Conservation (phyloP, 352 stramenopile species). For the Elongisporangium anandrum region DNA sequence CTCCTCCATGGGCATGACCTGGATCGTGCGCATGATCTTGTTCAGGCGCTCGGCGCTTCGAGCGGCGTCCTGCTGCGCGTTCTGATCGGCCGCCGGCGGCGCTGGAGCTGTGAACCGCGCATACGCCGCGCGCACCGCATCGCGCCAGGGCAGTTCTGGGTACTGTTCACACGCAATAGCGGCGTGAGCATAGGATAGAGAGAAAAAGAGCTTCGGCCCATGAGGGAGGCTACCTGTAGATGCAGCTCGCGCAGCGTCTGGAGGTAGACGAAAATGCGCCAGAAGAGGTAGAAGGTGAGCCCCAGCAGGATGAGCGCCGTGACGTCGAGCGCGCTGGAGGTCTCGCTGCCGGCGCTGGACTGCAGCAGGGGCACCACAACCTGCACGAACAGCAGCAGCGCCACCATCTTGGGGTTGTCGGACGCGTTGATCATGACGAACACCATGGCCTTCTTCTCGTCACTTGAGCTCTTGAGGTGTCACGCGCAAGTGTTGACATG, state of each 20-base stretch:
- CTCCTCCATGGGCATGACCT: conserved; percentile 79
- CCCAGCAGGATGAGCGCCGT: conserved; percentile 52
- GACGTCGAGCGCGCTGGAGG: conserved; percentile 44
- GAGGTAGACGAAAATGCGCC: conserved; percentile 45
- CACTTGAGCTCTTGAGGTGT: background rate
- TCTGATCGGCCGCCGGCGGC: conserved; percentile 29
- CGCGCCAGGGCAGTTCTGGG: conserved; percentile 50
- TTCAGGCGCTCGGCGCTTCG: conserved; percentile 60
- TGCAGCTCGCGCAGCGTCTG: conserved; percentile 15
- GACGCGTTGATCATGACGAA: conserved; percentile 76
- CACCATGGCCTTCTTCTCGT: conserved; percentile 15
- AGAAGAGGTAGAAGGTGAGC: conserved; percentile 51
- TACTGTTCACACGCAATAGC: conserved; percentile 16
- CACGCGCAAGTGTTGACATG: background rate
- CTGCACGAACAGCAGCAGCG: conserved; percentile 72
- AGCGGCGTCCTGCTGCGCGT: conserved; percentile 22
- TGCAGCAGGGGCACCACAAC: conserved; percentile 72
- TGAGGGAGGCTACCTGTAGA: conserved; percentile 1
- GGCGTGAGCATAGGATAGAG: background rate
- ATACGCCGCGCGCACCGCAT: conserved; percentile 55
- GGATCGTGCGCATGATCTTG: conserved; percentile 69
- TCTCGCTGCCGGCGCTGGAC: conserved; percentile 59
- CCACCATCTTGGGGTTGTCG: conserved; percentile 80
- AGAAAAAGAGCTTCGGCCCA: background rate
- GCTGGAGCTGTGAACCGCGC: conserved; percentile 29